phyloP scores from a whole-genome alignment of 306 rosid genomes.

The Coriaria nepalensis region DNA sequence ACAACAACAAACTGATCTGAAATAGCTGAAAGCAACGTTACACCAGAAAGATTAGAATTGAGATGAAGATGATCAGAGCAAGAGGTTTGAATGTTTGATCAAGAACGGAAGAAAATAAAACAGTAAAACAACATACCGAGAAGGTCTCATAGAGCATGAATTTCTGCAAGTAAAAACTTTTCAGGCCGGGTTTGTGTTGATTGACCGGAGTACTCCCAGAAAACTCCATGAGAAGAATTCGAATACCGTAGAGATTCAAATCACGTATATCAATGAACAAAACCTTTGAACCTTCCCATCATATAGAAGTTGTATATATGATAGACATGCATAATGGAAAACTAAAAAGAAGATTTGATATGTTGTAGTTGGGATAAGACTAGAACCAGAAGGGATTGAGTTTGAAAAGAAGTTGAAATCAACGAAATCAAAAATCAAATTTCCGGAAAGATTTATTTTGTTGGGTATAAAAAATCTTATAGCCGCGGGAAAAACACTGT shows the following conservation, averaged over 20 bases:
- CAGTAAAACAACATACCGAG: constrained; percentile 34
- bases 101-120: background rate
- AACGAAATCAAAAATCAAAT: too few species aligned
- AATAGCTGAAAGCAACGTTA: too few species aligned
- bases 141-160: constrained; percentile 91
- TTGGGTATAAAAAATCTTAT: too few species aligned
- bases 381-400: too few species aligned
- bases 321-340: background rate
- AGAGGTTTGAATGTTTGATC: background rate
- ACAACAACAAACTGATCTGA: too few species aligned
- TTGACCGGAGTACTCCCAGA: background rate
- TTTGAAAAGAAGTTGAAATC: too few species aligned
- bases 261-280: background rate
- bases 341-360: background rate
- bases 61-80: background rate
- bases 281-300: constrained; percentile 9
- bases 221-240: constrained; percentile 11
- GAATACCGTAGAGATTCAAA: constrained; percentile 7
- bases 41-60: too few species aligned
- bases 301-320: background rate
- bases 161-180: constrained; percentile 53
- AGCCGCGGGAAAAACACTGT: too few species aligned
- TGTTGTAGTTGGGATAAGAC: too few species aligned
- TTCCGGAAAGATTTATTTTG: too few species aligned
- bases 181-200: constrained; percentile 20